These are phyloP conservation scores for Plasmodium fragile DNA, from an alignment of 169 alveolate species.

Conservation along the genomic window DNA sequence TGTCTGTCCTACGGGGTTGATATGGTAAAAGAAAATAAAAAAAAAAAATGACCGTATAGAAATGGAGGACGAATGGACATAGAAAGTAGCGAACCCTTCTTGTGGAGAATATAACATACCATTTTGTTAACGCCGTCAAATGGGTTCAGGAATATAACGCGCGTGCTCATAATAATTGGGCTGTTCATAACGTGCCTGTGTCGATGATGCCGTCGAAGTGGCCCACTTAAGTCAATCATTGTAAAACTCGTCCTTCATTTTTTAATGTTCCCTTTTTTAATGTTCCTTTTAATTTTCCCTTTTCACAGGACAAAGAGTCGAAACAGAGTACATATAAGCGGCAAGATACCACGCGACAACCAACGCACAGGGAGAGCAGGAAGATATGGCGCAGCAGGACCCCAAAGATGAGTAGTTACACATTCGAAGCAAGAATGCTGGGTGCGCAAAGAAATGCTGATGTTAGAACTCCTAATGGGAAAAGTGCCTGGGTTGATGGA, in stretches of 20 bases:
- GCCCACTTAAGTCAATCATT: not conserved
- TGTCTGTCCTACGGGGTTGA: not conserved
- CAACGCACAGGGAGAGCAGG: slow-evolving; percentile 30
- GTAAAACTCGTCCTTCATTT: not conserved
- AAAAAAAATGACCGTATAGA: not conserved
- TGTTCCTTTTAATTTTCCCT: not conserved
- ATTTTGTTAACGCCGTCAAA: not conserved
- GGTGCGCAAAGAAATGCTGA: not conserved
- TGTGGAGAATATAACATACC: not conserved
- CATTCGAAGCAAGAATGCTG: not conserved
- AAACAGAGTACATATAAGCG: not conserved
- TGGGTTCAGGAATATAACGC: not conserved
- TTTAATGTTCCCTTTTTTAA: not conserved
- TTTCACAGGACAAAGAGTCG: slow-evolving; percentile 2
- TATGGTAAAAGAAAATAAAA: not conserved
- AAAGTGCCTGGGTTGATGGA: slow-evolving; percentile 35
- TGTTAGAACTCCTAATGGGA: not conserved
- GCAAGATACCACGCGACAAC: not conserved
- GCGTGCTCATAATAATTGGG: not conserved
- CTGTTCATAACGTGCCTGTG: not conserved
- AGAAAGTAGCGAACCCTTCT: not conserved
- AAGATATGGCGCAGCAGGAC: not conserved
- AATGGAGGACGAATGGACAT: not conserved
- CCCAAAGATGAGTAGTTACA: not conserved
- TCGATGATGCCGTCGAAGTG: not conserved